phyloP scores from a whole-genome alignment of 257 asterid species.

The Nicotiana noctiflora region DNA sequence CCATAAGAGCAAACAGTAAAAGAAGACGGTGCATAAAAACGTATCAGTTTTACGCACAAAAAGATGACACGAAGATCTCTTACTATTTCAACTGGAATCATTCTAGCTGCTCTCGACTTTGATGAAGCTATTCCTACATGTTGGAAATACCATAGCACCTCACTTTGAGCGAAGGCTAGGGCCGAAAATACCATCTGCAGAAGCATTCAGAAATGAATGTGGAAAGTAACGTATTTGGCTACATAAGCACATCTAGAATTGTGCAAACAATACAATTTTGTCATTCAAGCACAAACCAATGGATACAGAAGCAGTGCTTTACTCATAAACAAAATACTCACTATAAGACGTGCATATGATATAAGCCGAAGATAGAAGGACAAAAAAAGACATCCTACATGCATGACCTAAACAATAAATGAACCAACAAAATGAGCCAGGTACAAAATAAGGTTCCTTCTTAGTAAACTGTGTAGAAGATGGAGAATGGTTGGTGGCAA shows the following conservation, averaged over 20 bases:
- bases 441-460: neutral
- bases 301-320: neutral
- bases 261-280: neutral
- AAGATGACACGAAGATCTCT: conserved; percentile 27
- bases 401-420: neutral
- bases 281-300: neutral
- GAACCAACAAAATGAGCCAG: neutral
- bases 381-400: neutral
- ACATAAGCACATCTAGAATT: neutral
- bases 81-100: conserved; percentile 79
- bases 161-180: conserved; percentile 93
- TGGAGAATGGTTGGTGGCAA: neutral
- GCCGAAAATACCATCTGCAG: conserved; percentile 98
- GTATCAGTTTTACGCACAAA: conserved; percentile 2
- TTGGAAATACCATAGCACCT: conserved; percentile 94
- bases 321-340: neutral
- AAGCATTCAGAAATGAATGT: conserved; percentile 22
- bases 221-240: neutral
- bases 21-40: neutral
- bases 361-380: neutral
- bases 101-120: conserved; percentile 66
- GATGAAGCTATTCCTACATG: conserved; percentile 83
- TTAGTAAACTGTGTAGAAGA: neutral
- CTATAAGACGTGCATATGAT: neutral
- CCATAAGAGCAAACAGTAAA: conserved; percentile 11